These are phyloP conservation scores for Alectoria sarmentosa DNA, from an alignment of 495 filamentous ascomycete genomes.

Conservation along the genomic window DNA sequence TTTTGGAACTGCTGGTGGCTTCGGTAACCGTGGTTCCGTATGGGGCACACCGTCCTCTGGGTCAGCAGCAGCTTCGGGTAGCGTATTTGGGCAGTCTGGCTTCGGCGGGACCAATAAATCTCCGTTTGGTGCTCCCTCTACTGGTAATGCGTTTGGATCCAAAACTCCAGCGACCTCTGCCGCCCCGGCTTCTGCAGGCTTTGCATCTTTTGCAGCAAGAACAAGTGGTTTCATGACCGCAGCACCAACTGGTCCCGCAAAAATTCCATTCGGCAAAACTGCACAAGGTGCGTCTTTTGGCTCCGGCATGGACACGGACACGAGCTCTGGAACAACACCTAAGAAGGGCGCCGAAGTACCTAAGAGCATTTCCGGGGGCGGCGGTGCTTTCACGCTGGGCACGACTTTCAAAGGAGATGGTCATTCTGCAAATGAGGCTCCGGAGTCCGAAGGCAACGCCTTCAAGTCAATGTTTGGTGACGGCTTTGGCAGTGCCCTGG, in stretches of 20 bases:
- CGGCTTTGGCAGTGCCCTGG: slow-evolving; percentile 48
- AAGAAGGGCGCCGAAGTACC: slow-evolving; percentile 35
- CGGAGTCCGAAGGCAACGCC: slow-evolving; percentile 38
- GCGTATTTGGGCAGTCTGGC: slow-evolving; percentile 31
- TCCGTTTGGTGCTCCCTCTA: slow-evolving; percentile 23
- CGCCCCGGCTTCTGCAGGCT: slow-evolving; percentile 38
- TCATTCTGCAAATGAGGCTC: slow-evolving; percentile 51
- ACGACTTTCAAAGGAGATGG: slow-evolving; percentile 77
- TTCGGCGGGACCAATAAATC: slow-evolving; percentile 22
- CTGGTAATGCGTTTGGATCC: slow-evolving; percentile 11
- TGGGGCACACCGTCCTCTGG: slow-evolving; percentile 34
- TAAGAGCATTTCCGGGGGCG: slow-evolving; percentile 45
- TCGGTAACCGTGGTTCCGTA: slow-evolving; percentile 35
- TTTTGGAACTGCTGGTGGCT: slow-evolving; percentile 45
- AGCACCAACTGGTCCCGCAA: slow-evolving; percentile 23
- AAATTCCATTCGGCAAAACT: slow-evolving; percentile 27
- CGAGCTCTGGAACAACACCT: slow-evolving; percentile 31
- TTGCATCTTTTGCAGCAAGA: slow-evolving; percentile 49
- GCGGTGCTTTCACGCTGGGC: slow-evolving; percentile 60
- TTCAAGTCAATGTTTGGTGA: slow-evolving; percentile 48
- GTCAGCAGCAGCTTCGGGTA: slow-evolving; percentile 21
- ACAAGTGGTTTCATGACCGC: slow-evolving; percentile 51
- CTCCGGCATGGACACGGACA: slow-evolving; percentile 33
- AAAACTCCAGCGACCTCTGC: slow-evolving; percentile 7
- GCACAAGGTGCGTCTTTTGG: slow-evolving; percentile 28